phyloP scores from a whole-genome alignment of 257 asterid species.

The Haberlea rhodopensis region DNA sequence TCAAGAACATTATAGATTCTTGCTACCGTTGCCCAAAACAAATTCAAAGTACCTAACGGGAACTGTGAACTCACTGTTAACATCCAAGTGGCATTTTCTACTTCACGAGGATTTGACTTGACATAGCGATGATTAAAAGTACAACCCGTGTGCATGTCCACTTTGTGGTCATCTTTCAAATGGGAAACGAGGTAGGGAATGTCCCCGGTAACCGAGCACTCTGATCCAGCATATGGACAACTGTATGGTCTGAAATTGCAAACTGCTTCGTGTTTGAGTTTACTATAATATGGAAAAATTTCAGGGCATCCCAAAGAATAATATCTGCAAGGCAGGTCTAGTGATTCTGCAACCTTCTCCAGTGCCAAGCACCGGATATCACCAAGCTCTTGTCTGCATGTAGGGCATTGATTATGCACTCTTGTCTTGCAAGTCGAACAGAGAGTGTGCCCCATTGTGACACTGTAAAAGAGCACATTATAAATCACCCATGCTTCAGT shows the following conservation, averaged over 20 bases:
- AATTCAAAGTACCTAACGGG: neutral
- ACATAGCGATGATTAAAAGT: conserved; percentile 83
- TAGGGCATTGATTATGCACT: conserved; percentile 76
- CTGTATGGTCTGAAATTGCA: conserved; percentile 70
- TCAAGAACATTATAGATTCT: neutral
- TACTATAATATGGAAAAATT: conserved; percentile 78
- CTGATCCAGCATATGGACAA: conserved; percentile 86
- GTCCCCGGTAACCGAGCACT: conserved; percentile 66
- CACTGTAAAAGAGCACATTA: conserved; percentile 36
- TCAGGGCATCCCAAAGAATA: conserved; percentile 68
- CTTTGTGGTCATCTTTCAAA: conserved; percentile 78
- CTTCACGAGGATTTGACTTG: conserved; percentile 81
- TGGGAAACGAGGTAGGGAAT: conserved; percentile 74
- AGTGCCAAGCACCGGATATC: conserved; percentile 78
- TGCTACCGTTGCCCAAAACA: neutral
- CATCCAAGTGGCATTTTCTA: conserved; percentile 90
- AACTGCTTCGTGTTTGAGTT: conserved; percentile 66
- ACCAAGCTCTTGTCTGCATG: conserved; percentile 82
- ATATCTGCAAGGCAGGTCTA: conserved; percentile 76
- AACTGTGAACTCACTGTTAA: conserved; percentile 52
- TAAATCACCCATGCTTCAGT: neutral
- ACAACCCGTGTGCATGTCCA: conserved; percentile 84
- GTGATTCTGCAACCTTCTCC: conserved; percentile 74
- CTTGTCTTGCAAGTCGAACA: conserved; percentile 70
- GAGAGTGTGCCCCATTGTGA: conserved; percentile 54